A percentile compares a stretch with the other conserved stretches of the same genome.
Conservation (phyloP, 495 filamentous ascomycete species). For the Staphylotrichum tortipilum region DNA sequence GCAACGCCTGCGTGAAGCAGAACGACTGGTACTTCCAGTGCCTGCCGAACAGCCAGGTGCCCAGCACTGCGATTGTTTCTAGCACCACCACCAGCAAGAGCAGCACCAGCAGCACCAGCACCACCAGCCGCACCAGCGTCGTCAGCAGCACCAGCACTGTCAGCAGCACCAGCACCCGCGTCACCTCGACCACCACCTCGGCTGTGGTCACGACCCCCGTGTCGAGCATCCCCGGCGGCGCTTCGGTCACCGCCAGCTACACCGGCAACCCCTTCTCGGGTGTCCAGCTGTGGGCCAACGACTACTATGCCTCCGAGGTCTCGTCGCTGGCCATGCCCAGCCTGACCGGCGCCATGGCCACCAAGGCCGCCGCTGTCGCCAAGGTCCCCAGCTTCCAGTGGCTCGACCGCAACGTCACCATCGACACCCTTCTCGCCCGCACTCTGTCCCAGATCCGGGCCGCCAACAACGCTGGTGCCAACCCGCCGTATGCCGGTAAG, state of each 20-base stretch:
- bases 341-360: conserved; percentile 28
- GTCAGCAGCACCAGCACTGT: conserved; percentile 13
- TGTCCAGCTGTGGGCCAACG: conserved; percentile 47
- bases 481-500: conserved; percentile 24
- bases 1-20: conserved; percentile 34
- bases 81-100: background rate
- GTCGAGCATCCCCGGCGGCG: conserved; percentile 10
- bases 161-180: conserved; percentile 1
- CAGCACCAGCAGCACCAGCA: background rate
- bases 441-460: conserved; percentile 47
- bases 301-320: conserved; percentile 51
- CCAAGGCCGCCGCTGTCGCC: conserved; percentile 48
- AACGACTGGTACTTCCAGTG: conserved; percentile 47
- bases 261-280: conserved; percentile 47
- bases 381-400: conserved; percentile 65
- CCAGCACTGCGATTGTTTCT: conserved; percentile 9
- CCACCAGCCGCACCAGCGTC: background rate
- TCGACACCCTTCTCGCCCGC: conserved; percentile 46
- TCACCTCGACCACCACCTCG: background rate
- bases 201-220: conserved; percentile 1
- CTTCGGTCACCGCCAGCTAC: conserved; percentile 25
- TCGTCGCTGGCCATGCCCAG: conserved; percentile 43
- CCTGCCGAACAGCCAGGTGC: conserved; percentile 22
- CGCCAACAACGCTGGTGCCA: conserved; percentile 46
- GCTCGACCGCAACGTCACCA: conserved; percentile 53